Evolutionary conservation across 179 eudicot genomes (phyloP), one percentile per base, ranked within the genome.

Genomic region (Beta lomatogona): DNA sequence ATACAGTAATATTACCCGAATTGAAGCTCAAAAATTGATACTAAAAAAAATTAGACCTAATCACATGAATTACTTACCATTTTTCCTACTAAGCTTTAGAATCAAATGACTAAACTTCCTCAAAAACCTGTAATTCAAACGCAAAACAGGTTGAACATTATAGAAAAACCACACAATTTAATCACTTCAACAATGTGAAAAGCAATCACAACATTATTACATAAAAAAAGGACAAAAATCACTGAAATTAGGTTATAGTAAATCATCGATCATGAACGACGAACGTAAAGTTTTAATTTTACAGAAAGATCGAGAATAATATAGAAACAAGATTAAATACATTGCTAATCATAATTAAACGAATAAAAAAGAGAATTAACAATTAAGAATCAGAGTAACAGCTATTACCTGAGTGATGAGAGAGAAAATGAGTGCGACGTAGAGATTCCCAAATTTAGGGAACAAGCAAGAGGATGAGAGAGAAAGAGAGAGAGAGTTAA

Each of bases 61-160:
- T 28, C 22, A 55, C 0, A 74, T 31, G 31, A 75, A 53, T 44
- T 41, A 80, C 83, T 75, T 45, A 84, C 86, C 86, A 84, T 84
- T 18, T 45, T 80, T 76, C 15, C 81, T 5, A 21, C 25, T 19
- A 73, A 2, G 41, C 45, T 74, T 45, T 31, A 66, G 45, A 66
- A 31, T 57, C 36, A 6, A 71, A 9, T 48, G 55, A n/a, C 9
- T 41, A n/a, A 57, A 58, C 48, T 54, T 48, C 65, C 73, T 67
- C 75, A 28, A 65, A 19, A 8, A 55, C 80, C 78, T 78, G 59
- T 13, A n/a, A 77, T 74, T 44, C 76, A 77, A 69, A 65, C 36
- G 21, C 67, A 57, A 57, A 18, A 36, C 58, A 75, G 41, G 50
- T n/a, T 45, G 18, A 71, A 18, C 66, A 54, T 11, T 65, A 36